Evolutionary conservation across 1,284 basidiomycete species (phyloP).

Genomic region (Naganishia albida): DNA sequence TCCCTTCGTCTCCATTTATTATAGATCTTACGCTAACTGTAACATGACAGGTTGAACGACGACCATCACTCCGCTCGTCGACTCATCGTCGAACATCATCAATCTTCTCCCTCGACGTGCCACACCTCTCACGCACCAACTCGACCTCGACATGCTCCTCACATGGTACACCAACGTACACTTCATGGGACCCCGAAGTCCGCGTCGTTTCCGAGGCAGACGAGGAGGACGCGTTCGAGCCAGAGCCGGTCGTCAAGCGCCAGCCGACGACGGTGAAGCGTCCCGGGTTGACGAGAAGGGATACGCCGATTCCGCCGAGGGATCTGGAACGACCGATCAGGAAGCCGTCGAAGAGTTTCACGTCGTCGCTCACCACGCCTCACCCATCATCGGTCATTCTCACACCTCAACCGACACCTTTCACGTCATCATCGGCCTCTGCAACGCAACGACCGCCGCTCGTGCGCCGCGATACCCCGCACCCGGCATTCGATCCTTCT

Average conservation of each 20-base stretch:
- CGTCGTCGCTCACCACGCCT: not conserved
- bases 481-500: conserved; percentile 4
- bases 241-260: not conserved
- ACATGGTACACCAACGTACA: conserved; percentile 2
- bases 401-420: not conserved
- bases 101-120: conserved; percentile 1
- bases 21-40: not conserved
- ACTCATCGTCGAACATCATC: conserved; percentile 13
- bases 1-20: no score
- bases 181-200: conserved; percentile 3
- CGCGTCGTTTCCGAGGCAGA: conserved; percentile 24
- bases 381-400: not conserved
- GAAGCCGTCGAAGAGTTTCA: conserved; percentile 17
- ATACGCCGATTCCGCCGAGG: conserved; percentile 13
- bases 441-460: conserved; percentile 8
- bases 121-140: conserved; percentile 24
- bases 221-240: conserved; percentile 2
- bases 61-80: not conserved
- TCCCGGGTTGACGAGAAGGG: conserved; percentile 11
- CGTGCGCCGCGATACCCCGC: conserved; percentile 19
- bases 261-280: conserved; percentile 14
- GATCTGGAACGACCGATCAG: not conserved
- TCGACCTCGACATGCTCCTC: conserved; percentile 10
- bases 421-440: not conserved
- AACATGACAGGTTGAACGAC: not conserved